Percentiles rank a stretch among this genome's conserved stretches.
phyloP scores from a whole-genome alignment of 805 yeast genomes.

The Candida ficus region DNA sequence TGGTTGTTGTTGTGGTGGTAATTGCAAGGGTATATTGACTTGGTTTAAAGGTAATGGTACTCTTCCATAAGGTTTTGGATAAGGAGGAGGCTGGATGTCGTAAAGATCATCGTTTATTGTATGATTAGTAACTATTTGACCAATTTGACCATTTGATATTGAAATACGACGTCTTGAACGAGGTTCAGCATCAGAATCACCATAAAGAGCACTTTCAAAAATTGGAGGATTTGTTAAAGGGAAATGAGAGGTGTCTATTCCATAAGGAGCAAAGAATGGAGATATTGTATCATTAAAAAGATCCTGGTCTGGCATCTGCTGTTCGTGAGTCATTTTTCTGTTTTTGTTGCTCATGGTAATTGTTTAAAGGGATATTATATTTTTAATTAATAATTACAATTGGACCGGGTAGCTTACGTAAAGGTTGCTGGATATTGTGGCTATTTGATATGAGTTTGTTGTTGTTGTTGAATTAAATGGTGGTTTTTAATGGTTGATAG shows the following conservation, averaged over 20 bases:
- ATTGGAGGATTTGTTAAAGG: conserved; percentile 43
- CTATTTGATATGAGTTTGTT: no score
- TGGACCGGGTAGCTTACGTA: no score
- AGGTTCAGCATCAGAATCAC: conserved; percentile 27
- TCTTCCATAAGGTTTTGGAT: conserved; percentile 12
- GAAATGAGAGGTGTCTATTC: conserved; percentile 38
- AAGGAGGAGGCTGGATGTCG: conserved; percentile 31
- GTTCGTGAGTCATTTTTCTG: conserved; percentile 1
- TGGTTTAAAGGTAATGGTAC: background rate
- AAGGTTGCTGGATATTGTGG: no score
- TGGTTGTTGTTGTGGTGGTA: conserved; percentile 5
- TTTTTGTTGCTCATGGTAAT: no score
- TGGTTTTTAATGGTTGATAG: no score
- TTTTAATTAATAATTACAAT: no score
- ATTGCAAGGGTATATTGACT: background rate
- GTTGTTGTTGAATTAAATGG: no score
- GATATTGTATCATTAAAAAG: conserved; percentile 32
- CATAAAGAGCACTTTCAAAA: conserved; percentile 35
- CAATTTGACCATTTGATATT: conserved; percentile 80
- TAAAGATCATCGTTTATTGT: conserved; percentile 31
- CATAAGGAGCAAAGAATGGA: conserved; percentile 39
- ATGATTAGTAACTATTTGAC: conserved; percentile 52
- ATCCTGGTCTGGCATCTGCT: background rate
- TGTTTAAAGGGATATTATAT: no score
- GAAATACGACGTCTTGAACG: conserved; percentile 62